Conservation (phyloP, 352 stramenopile species). For the Phytophthora litchii region DNA sequence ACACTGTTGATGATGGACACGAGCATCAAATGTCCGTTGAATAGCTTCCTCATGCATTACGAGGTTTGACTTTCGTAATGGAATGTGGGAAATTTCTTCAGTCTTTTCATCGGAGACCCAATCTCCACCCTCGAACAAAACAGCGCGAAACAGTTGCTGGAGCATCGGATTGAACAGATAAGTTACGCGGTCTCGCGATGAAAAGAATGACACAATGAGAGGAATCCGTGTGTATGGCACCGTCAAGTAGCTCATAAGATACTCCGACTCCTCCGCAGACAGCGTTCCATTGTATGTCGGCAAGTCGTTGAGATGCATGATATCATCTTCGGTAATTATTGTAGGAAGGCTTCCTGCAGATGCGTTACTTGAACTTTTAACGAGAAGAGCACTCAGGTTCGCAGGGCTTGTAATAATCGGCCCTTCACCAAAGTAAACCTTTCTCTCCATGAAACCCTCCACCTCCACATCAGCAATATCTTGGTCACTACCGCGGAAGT, state of each 20-base stretch:
- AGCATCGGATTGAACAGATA: conserved; percentile 89
- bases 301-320: conserved; percentile 96
- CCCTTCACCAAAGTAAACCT: conserved; percentile 89
- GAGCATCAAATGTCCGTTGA: conserved; percentile 72
- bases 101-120: conserved; percentile 73
- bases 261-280: conserved; percentile 96
- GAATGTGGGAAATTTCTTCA: conserved; percentile 77
- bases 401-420: conserved; percentile 82
- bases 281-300: conserved; percentile 97
- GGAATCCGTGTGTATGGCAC: conserved; percentile 98
- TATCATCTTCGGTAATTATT: conserved; percentile 96
- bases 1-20: conserved; percentile 79
- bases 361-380: conserved; percentile 53
- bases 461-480: conserved; percentile 91
- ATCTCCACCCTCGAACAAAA: conserved; percentile 91
- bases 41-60: conserved; percentile 83
- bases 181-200: conserved; percentile 87
- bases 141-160: conserved; percentile 83
- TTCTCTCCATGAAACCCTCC: conserved; percentile 85
- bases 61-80: conserved; percentile 83
- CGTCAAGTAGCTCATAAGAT: conserved; percentile 98
- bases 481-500: conserved; percentile 88
- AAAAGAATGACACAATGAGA: conserved; percentile 97
- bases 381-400: conserved; percentile 62
- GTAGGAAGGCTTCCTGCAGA: conserved; percentile 36